Evolutionary conservation across 148 eudicot genomes (phyloP).

Genomic region (Polygonum aviculare): DNA sequence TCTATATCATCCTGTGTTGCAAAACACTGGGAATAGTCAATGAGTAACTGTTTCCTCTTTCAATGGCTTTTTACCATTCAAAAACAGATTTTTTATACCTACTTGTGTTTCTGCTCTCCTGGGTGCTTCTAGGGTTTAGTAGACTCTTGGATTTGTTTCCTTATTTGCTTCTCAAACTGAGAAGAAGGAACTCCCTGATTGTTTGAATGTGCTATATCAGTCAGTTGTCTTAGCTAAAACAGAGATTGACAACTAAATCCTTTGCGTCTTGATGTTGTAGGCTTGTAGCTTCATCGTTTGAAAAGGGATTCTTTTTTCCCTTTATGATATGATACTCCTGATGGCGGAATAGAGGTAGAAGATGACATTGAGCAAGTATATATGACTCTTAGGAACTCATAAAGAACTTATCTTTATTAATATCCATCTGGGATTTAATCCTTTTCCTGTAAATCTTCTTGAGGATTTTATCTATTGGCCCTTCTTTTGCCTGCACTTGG

Average conservation of each 20-base stretch:
- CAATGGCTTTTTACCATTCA: background rate
- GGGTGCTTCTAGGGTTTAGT: background rate
- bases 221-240: background rate
- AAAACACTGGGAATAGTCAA: background rate
- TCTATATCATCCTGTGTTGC: background rate
- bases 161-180: background rate
- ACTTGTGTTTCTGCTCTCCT: background rate
- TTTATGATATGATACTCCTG: background rate
- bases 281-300: background rate
- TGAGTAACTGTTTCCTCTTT: background rate
- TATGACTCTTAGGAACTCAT: background rate
- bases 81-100: background rate
- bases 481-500: background rate
- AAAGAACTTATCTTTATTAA: background rate
- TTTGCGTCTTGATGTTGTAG: background rate
- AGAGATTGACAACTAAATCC: background rate
- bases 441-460: background rate
- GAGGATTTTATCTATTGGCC: background rate
- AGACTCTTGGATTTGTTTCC: background rate
- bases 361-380: background rate
- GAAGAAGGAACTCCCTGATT: background rate
- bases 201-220: background rate
- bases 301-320: background rate
- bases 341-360: background rate
- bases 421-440: background rate